A percentile compares a stretch with the other conserved stretches of the same genome.
phyloP scores from a whole-genome alignment of 495 filamentous ascomycete species.

The Aspergillus affinis region DNA sequence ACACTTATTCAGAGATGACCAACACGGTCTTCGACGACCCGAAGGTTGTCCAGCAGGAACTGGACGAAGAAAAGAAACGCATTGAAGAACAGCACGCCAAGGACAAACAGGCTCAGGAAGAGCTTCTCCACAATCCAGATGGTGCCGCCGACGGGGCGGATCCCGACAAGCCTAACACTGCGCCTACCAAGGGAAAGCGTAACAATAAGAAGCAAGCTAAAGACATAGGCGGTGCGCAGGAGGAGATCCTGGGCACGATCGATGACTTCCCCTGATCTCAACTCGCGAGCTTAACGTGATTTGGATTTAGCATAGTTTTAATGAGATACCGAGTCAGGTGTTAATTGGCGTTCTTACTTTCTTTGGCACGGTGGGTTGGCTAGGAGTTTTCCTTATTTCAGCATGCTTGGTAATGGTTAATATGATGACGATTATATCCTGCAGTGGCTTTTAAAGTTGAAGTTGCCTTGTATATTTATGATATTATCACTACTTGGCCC shows the following conservation, averaged over 20 bases:
- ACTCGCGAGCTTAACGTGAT: background rate
- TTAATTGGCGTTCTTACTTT: slow-evolving; percentile 10
- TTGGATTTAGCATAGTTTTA: slow-evolving; percentile 10
- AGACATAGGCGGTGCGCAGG: slow-evolving; percentile 37
- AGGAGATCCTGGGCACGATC: slow-evolving; percentile 43
- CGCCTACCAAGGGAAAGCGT: slow-evolving; percentile 35
- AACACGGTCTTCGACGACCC: slow-evolving; percentile 54
- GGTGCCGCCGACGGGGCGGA: slow-evolving; percentile 32
- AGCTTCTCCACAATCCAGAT: slow-evolving; percentile 46
- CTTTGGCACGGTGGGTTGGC: slow-evolving; percentile 1
- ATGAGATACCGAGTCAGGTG: slow-evolving; percentile 2
- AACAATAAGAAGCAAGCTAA: slow-evolving; percentile 40
- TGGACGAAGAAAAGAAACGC: slow-evolving; percentile 68
- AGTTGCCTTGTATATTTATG: background rate
- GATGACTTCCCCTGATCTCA: slow-evolving; percentile 38
- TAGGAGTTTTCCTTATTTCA: slow-evolving; percentile 2
- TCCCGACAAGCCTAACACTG: slow-evolving; percentile 38
- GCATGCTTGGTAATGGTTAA: background rate
- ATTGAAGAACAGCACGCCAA: slow-evolving; percentile 68
- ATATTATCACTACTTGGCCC: background rate
- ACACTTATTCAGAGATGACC: slow-evolving; percentile 63
- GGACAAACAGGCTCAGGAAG: slow-evolving; percentile 52
- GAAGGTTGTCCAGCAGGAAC: slow-evolving; percentile 56
- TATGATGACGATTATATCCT: background rate
- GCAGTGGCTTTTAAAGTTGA: background rate